Percentiles rank a stretch among this genome's conserved stretches.
Evolutionary conservation across 2,329 filamentous ascomycete species (phyloP).

Genomic region (Pseudopithomyces maydicus): DNA sequence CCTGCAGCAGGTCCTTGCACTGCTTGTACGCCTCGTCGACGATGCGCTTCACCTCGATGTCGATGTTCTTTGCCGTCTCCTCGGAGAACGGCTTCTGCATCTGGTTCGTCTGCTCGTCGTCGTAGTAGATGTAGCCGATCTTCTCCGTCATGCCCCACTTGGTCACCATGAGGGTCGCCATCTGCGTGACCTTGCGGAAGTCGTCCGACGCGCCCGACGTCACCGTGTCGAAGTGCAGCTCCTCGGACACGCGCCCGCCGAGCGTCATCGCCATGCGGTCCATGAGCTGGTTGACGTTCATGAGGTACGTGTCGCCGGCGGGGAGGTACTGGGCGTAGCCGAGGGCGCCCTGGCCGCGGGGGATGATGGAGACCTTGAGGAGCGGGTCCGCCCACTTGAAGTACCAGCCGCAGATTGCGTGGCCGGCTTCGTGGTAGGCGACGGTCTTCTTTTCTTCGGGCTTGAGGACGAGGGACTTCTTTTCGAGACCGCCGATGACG

Average conservation of each 20-base stretch:
- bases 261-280: constrained; percentile 99
- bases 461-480: constrained; percentile 92
- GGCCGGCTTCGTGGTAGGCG: constrained; percentile 96
- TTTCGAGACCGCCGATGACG: constrained; percentile 93
- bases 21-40: constrained; percentile 91
- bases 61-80: constrained; percentile 89
- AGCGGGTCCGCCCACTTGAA: constrained; percentile 95
- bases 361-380: constrained; percentile 98
- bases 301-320: constrained; percentile 86
- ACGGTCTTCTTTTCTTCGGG: constrained; percentile 95
- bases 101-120: constrained; percentile 77
- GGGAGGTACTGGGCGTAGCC: constrained; percentile 99
- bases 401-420: constrained; percentile 98
- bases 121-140: constrained; percentile 90
- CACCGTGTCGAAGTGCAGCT: constrained; percentile 95
- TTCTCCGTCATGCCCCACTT: constrained; percentile 98
- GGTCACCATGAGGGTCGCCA: constrained; percentile 98
- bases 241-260: constrained; percentile 91
- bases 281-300: constrained; percentile 96
- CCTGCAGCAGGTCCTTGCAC: constrained; percentile 79
- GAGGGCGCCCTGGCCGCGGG: constrained; percentile 88
- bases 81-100: constrained; percentile 96
- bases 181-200: constrained; percentile 96
- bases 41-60: constrained; percentile 87
- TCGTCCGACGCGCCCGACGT: constrained; percentile 95